Conservation (phyloP, 345 rosid genomes). For the Heritiera littoralis region DNA sequence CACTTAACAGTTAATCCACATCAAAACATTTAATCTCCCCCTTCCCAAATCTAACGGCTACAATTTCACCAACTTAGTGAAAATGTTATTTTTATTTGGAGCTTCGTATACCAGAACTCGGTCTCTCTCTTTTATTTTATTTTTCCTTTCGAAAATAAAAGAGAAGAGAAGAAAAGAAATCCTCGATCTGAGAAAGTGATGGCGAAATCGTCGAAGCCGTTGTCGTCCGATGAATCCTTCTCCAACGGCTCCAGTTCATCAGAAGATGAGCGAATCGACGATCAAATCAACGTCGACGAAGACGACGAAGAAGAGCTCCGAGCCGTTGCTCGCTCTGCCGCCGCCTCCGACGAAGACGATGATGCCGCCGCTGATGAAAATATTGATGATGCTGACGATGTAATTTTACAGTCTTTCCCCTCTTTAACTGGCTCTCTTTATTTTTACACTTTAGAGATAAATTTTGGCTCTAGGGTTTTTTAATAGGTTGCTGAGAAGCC, state of each 20-base stretch:
- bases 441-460: not conserved
- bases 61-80: not conserved
- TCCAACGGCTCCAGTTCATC: conserved; percentile 62
- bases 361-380: conserved; percentile 39
- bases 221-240: conserved; percentile 64
- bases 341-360: conserved; percentile 65
- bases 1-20: not conserved
- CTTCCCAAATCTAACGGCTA: conserved; percentile 14
- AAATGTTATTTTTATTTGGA: not conserved
- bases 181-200: conserved; percentile 44
- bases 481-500: not conserved
- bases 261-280: conserved; percentile 61
- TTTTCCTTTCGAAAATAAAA: not conserved
- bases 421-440: not conserved
- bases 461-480: not conserved
- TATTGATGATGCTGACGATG: conserved; percentile 54
- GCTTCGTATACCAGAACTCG: not conserved
- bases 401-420: conserved; percentile 4
- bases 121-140: not conserved
- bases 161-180: conserved; percentile 21
- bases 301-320: conserved; percentile 95
- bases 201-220: conserved; percentile 54
- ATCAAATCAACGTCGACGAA: conserved; percentile 59
- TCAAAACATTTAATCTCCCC: not conserved
- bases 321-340: conserved; percentile 89